Evolutionary conservation across 345 rosid genomes (phyloP).

Genomic region (Conringia planisiliqua): DNA sequence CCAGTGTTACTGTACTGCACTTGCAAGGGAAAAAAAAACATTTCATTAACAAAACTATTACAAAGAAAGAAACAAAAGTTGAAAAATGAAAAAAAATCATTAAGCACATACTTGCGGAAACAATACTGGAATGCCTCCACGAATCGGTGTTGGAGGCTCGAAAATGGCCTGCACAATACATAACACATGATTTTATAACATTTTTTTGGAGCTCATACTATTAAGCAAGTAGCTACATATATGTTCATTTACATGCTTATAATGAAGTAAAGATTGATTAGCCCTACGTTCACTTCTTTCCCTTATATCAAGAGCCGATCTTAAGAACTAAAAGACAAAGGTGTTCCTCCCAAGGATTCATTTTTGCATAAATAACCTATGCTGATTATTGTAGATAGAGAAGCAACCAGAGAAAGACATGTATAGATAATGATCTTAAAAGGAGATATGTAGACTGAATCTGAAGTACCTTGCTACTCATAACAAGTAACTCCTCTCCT

Average conservation of each 20-base stretch:
- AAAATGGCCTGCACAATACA: conserved; percentile 55
- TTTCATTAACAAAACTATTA: conserved; percentile 18
- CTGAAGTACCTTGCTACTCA: conserved; percentile 66
- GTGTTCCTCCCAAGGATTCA: background rate
- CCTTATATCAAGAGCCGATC: background rate
- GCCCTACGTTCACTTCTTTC: background rate
- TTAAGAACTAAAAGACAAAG: background rate
- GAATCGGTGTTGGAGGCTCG: conserved; percentile 66
- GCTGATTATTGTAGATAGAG: background rate
- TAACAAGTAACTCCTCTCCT: conserved; percentile 74
- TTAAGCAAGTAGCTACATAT: background rate
- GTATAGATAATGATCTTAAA: background rate
- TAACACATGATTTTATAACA: background rate
- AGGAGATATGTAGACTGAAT: background rate
- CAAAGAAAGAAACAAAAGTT: background rate
- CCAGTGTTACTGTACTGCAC: conserved; percentile 69
- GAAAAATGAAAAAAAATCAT: background rate
- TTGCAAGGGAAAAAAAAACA: background rate
- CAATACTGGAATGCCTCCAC: conserved; percentile 90
- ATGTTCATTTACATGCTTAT: background rate
- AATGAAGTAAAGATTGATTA: background rate
- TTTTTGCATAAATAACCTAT: background rate
- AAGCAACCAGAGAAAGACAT: background rate
- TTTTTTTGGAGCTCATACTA: background rate
- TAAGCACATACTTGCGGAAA: conserved; percentile 77